Conservation (phyloP, 2,329 filamentous ascomycete genomes). For the Colletotrichum sp. region DNA sequence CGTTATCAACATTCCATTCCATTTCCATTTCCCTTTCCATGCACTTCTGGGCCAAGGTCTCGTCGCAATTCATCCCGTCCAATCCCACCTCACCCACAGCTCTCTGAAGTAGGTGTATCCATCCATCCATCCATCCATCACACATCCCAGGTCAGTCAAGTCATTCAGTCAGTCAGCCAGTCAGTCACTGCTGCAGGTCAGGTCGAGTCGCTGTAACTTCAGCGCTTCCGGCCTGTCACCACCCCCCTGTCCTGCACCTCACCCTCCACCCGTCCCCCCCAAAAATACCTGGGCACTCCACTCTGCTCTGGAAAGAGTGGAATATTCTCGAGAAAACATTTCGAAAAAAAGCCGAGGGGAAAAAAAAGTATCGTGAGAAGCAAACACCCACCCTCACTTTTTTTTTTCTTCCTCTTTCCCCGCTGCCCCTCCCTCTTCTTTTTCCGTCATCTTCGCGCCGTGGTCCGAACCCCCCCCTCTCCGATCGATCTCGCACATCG, state of each 20-base stretch:
- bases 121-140: background rate
- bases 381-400: background rate
- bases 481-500: conserved; percentile 14
- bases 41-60: background rate
- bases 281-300: background rate
- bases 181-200: background rate
- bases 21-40: background rate
- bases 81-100: background rate
- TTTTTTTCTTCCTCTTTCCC: background rate
- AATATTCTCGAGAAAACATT: conserved; percentile 19
- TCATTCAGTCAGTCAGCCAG: background rate
- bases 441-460: background rate
- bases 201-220: background rate
- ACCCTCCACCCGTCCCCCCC: background rate
- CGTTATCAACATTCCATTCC: background rate
- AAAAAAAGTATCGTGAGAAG: background rate
- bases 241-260: background rate
- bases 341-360: background rate
- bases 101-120: no score
- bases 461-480: background rate
- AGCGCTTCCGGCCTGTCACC: background rate
- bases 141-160: background rate
- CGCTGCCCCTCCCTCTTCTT: background rate
- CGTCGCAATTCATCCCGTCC: background rate
- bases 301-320: background rate